These are phyloP conservation scores for Calonectria honghensis DNA, from an alignment of 2,329 filamentous ascomycete species.

Conservation along the genomic window DNA sequence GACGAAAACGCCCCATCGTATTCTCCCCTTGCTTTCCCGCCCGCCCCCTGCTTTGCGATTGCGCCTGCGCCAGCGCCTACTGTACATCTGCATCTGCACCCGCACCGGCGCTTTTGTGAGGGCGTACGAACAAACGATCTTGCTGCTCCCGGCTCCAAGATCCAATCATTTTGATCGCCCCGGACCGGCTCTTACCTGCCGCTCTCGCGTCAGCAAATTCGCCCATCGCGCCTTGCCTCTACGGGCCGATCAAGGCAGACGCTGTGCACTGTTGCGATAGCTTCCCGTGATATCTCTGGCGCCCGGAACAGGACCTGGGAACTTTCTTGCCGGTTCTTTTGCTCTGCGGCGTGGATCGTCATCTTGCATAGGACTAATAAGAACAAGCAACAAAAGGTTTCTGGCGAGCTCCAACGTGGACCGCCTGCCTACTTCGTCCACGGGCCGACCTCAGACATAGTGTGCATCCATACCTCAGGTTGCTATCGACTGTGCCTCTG, in stretches of 20 bases:
- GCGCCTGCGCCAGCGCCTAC: slow-evolving; percentile 8
- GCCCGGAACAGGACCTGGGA: slow-evolving; percentile 6
- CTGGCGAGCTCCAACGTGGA: slow-evolving; percentile 10
- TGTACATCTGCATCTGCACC: not conserved
- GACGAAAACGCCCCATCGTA: slow-evolving; percentile 27
- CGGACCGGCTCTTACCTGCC: slow-evolving; percentile 18
- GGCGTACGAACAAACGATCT: slow-evolving; percentile 21
- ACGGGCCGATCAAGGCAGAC: slow-evolving; percentile 16
- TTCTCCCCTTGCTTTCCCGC: slow-evolving; percentile 22
- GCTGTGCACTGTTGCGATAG: slow-evolving; percentile 35
- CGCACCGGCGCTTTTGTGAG: slow-evolving; percentile 18
- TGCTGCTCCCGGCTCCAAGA: slow-evolving; percentile 18
- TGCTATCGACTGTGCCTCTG: slow-evolving; percentile 14
- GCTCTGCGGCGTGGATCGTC: slow-evolving; percentile 34
- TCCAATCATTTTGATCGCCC: slow-evolving; percentile 31
- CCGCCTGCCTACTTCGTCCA: slow-evolving; percentile 21
- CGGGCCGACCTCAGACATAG: slow-evolving; percentile 29
- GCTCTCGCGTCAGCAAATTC: slow-evolving; percentile 22
- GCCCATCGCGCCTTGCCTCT: slow-evolving; percentile 36
- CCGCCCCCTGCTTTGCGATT: slow-evolving; percentile 25
- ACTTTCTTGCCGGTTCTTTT: slow-evolving; percentile 33
- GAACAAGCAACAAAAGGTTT: slow-evolving; percentile 19
- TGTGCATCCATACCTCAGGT: slow-evolving; percentile 22
- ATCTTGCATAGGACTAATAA: slow-evolving; percentile 32
- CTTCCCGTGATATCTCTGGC: slow-evolving; percentile 21